phyloP scores from a whole-genome alignment of 2,329 filamentous ascomycete species.

The Claviceps paspali region DNA sequence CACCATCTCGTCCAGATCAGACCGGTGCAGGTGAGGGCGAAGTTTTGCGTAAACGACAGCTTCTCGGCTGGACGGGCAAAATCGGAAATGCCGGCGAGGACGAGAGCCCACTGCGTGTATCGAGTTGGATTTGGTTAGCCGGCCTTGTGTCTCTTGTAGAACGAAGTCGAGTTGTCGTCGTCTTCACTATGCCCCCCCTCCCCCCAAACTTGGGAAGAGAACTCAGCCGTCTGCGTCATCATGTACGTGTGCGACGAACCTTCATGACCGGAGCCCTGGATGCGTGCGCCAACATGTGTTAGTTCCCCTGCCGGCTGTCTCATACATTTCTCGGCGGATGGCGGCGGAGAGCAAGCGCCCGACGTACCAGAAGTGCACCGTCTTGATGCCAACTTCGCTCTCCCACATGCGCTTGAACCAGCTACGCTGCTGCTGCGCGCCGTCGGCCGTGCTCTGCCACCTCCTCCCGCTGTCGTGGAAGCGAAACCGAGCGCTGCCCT shows the following conservation, averaged over 20 bases:
- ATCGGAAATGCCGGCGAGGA: constrained; percentile 83
- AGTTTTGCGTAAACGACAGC: constrained; percentile 86
- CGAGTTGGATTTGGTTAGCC: constrained; percentile 5
- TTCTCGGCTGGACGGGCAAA: constrained; percentile 82
- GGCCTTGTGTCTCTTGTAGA: too few relatives aligned
- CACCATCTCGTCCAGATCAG: constrained; percentile 99
- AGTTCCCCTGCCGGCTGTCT: too few relatives aligned
- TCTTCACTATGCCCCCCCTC: too few relatives aligned
- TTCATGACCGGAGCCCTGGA: constrained; percentile 85
- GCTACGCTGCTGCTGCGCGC: constrained; percentile 26
- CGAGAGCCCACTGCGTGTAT: constrained; percentile 63
- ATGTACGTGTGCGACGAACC: too few relatives aligned
- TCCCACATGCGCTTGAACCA: constrained; percentile 72
- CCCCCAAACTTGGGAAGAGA: too few relatives aligned
- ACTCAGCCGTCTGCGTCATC: background rate
- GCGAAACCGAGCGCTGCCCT: constrained; percentile 22
- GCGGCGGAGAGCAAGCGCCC: background rate
- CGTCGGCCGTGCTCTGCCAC: constrained; percentile 54
- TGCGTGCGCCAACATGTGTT: too few relatives aligned
- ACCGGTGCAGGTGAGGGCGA: constrained; percentile 77
- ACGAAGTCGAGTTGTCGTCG: too few relatives aligned
- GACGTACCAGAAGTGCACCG: constrained; percentile 87
- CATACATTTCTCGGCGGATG: too few relatives aligned
- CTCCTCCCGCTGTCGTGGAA: constrained; percentile 34
- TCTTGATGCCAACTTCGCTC: constrained; percentile 71